Conservation (phyloP, 371 early-diverging fungal species). For the Mortierella polycephala region DNA sequence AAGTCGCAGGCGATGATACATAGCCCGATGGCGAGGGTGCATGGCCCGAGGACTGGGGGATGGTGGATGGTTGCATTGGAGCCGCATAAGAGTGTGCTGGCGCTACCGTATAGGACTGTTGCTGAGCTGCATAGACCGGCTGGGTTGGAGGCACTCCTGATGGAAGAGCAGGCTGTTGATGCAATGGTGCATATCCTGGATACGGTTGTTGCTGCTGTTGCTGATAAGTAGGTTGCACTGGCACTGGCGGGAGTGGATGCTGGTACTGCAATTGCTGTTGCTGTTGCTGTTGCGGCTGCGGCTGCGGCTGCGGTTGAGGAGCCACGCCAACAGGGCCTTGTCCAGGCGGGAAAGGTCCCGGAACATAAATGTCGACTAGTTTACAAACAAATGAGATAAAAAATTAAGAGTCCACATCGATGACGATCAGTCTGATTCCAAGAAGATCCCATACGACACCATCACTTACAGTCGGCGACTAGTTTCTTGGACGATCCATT, state of each 20-base stretch:
- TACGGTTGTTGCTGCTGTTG: conserved; percentile 11
- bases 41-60: conserved; percentile 4
- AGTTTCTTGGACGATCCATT: conserved; percentile 42
- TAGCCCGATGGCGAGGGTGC: conserved; percentile 2
- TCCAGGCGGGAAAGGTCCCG: conserved; percentile 53
- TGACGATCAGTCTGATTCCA: too few species aligned
- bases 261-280: conserved; percentile 5
- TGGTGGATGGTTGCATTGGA: not conserved
- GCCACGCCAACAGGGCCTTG: conserved; percentile 25
- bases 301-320: conserved; percentile 4
- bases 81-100: not conserved
- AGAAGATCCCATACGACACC: too few species aligned
- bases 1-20: conserved; percentile 1
- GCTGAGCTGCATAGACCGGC: not conserved
- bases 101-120: conserved; percentile 4
- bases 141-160: not conserved
- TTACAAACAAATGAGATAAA: not conserved
- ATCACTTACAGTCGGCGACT: conserved; percentile 24
- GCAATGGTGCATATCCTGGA: not conserved
- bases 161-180: not conserved
- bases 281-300: conserved; percentile 1
- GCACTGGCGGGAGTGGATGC: conserved; percentile 14
- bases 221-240: not conserved
- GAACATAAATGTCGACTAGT: conserved; percentile 38
- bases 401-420: not conserved